These are phyloP conservation scores for Saksenaea oblongispora DNA, from an alignment of 371 early-diverging fungal species.

Conservation along the genomic window DNA sequence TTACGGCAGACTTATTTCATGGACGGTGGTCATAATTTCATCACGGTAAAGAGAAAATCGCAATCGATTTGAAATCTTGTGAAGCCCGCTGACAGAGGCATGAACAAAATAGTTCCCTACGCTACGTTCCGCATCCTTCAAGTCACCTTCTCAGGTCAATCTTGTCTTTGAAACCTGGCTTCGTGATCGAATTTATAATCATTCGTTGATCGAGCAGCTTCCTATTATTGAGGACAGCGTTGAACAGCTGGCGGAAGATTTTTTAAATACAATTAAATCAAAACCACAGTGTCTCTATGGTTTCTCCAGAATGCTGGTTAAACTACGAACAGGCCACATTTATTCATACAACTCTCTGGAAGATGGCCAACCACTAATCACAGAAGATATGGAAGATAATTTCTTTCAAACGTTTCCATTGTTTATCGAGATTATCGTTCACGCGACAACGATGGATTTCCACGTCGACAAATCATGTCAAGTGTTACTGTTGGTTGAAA, in stretches of 20 bases:
- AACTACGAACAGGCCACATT: conserved; percentile 32
- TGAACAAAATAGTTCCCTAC: conserved; percentile 26
- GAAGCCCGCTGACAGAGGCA: background rate
- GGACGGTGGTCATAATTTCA: conserved; percentile 37
- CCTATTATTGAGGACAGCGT: conserved; percentile 37
- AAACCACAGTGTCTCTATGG: conserved; percentile 9
- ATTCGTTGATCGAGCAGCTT: conserved; percentile 7
- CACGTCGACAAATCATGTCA: background rate
- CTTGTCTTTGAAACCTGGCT: conserved; percentile 39
- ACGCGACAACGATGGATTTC: background rate
- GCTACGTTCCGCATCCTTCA: conserved; percentile 25
- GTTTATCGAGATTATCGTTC: conserved; percentile 31
- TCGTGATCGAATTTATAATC: conserved; percentile 21
- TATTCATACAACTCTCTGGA: conserved; percentile 31
- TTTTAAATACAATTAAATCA: conserved; percentile 25
- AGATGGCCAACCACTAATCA: conserved; percentile 31
- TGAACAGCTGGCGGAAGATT: conserved; percentile 30
- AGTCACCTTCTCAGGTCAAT: conserved; percentile 29
- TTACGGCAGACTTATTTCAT: conserved; percentile 37
- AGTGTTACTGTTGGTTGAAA: conserved; percentile 19
- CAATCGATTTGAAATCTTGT: background rate
- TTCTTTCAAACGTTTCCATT: conserved; percentile 37
- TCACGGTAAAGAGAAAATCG: conserved; percentile 23
- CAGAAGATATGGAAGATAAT: conserved; percentile 37
- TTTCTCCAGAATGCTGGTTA: conserved; percentile 24